A percentile compares a stretch with the other conserved stretches of the same genome.
Conservation (phyloP, 2,329 filamentous ascomycete genomes). For the Colletotrichum nymphaeae region DNA sequence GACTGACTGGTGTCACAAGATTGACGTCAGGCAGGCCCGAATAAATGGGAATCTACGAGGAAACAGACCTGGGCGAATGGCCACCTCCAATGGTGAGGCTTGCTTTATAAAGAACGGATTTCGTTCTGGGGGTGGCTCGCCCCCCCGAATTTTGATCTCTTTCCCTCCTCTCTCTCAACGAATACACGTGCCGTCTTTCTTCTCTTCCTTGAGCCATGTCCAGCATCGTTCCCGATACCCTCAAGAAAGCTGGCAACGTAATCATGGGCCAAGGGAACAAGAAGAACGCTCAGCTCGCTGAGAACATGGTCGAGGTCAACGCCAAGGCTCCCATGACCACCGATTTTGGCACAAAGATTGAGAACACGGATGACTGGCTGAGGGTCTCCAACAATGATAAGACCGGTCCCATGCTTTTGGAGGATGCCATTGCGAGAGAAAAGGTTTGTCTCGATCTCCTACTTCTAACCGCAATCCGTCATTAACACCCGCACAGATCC, state of each 20-base stretch:
- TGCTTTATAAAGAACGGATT: neutral
- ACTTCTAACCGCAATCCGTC: neutral
- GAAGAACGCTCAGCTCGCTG: constrained; percentile 72
- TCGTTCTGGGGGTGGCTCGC: neutral
- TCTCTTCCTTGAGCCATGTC: constrained; percentile 9
- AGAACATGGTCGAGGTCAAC: constrained; percentile 68
- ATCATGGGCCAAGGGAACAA: constrained; percentile 54
- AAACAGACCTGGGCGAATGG: neutral
- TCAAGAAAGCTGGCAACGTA: constrained; percentile 53
- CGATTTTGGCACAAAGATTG: constrained; percentile 81
- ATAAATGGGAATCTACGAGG: neutral
- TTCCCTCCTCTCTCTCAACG: neutral
- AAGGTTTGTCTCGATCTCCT: constrained; percentile 61
- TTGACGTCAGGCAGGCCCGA: constrained; percentile 25
- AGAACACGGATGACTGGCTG: constrained; percentile 83
- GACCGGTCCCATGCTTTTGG: constrained; percentile 75
- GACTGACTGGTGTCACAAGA: constrained; percentile 4
- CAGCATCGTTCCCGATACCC: constrained; percentile 44
- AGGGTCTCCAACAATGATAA: constrained; percentile 70
- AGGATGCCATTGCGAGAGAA: constrained; percentile 79
- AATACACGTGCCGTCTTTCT: neutral
- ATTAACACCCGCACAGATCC: constrained; percentile 61
- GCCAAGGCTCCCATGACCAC: constrained; percentile 74
- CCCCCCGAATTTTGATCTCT: neutral
- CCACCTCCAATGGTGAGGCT: neutral